phyloP scores from a whole-genome alignment of 2,329 filamentous ascomycete genomes.

The Microdochium trichocladiopsis region DNA sequence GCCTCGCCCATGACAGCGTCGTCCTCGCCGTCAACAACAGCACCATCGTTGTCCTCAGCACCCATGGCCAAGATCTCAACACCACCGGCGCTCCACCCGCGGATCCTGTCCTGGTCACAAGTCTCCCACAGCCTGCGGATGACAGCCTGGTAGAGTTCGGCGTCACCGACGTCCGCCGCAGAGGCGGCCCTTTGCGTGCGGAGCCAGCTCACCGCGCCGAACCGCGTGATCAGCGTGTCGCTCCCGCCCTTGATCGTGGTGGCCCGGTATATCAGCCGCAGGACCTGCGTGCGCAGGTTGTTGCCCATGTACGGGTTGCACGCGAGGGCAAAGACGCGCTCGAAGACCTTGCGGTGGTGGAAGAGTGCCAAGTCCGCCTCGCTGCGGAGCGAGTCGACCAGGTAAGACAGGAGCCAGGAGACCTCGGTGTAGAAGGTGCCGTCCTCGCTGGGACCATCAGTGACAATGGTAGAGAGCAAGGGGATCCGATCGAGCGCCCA shows the following conservation, averaged over 20 bases:
- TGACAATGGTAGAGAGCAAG: slow-evolving; percentile 55
- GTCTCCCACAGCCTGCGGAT: slow-evolving; percentile 17
- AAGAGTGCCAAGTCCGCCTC: slow-evolving; percentile 19
- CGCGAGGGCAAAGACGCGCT: slow-evolving; percentile 34
- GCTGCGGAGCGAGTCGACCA: slow-evolving; percentile 19
- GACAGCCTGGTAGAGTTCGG: slow-evolving; percentile 17
- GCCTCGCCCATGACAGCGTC: background rate
- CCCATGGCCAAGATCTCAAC: slow-evolving; percentile 11
- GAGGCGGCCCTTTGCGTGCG: slow-evolving; percentile 14
- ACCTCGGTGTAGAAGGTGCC: slow-evolving; percentile 22
- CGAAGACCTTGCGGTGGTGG: slow-evolving; percentile 36
- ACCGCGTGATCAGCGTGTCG: slow-evolving; percentile 22
- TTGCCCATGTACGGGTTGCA: slow-evolving; percentile 18
- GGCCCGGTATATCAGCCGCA: slow-evolving; percentile 18
- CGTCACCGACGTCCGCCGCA: slow-evolving; percentile 9
- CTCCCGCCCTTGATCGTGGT: slow-evolving; percentile 20
- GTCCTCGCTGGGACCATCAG: slow-evolving; percentile 34
- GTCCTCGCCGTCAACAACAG: background rate
- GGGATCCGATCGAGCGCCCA: slow-evolving; percentile 73
- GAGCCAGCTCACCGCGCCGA: slow-evolving; percentile 20
- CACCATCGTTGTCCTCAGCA: background rate
- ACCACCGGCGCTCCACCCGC: slow-evolving; percentile 20
- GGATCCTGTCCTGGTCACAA: slow-evolving; percentile 20
- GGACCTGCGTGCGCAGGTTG: slow-evolving; percentile 16
- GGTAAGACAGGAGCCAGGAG: slow-evolving; percentile 21